Conservation (phyloP, 305 asterid species). For the Plantago coronopus region DNA sequence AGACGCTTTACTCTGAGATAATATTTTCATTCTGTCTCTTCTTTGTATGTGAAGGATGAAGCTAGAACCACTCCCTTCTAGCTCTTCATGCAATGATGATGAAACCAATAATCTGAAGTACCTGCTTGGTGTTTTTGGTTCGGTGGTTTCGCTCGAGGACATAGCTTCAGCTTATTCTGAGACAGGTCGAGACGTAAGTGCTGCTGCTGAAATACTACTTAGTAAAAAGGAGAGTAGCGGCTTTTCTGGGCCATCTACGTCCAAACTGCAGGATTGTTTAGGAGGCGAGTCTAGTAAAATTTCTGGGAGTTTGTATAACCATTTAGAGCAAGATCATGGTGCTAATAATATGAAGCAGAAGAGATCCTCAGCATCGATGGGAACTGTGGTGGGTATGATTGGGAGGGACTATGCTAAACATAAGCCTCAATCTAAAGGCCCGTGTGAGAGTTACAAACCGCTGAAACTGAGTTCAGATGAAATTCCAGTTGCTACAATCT, state of each 20-base stretch:
- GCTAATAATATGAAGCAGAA: constrained; percentile 39
- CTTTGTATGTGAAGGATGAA: constrained; percentile 41
- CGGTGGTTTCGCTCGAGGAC: constrained; percentile 57
- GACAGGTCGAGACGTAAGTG: constrained; percentile 37
- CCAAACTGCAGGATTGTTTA: constrained; percentile 30
- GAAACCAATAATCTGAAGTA: constrained; percentile 52
- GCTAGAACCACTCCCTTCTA: constrained; percentile 40
- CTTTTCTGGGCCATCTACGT: constrained; percentile 24
- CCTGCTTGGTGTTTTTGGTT: constrained; percentile 64
- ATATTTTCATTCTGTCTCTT: background rate
- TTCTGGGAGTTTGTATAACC: constrained; percentile 29
- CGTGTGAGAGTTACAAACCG: constrained; percentile 46
- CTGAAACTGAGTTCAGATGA: constrained; percentile 45
- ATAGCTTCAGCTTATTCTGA: constrained; percentile 69
- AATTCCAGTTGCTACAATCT: constrained; percentile 42
- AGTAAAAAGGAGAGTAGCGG: constrained; percentile 28
- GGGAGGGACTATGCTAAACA: constrained; percentile 47
- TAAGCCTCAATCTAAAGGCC: constrained; percentile 33
- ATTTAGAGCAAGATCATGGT: constrained; percentile 21
- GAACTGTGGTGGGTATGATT: constrained; percentile 59
- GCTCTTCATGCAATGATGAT: constrained; percentile 32
- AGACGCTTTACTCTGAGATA: background rate
- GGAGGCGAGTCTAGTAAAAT: constrained; percentile 21
- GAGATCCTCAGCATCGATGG: constrained; percentile 54
- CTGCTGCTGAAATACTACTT: constrained; percentile 47